Evolutionary conservation across 139 green algal species (phyloP).

Genomic region (Pycnococcus provasolii): DNA sequence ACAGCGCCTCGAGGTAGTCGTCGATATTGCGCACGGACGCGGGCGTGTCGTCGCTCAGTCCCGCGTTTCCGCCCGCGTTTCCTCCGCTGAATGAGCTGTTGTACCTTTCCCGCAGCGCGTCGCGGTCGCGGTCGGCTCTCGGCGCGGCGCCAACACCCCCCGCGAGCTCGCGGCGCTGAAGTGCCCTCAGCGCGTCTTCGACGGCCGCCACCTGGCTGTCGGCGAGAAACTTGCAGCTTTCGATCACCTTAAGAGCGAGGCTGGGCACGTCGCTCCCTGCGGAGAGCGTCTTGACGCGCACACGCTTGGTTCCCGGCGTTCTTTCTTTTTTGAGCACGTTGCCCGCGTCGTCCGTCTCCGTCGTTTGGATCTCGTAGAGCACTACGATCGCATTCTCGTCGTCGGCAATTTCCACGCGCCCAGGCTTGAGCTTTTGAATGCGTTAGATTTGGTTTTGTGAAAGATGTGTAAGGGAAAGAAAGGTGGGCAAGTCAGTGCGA

Average conservation of each 20-base stretch:
- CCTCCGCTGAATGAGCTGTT: constrained; percentile 13
- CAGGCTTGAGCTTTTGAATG: not conserved
- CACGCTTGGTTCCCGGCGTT: constrained; percentile 4
- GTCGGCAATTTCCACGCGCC: constrained; percentile 10
- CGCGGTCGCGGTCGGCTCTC: not conserved
- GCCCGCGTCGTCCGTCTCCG: not conserved
- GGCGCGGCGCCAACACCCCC: not conserved
- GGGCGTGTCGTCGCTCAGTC: not conserved
- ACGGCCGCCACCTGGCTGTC: constrained; percentile 45
- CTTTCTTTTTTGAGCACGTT: constrained; percentile 8
- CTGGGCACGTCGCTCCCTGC: constrained; percentile 41
- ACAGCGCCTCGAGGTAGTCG: constrained; percentile 46
- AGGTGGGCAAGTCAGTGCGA: too few relatives aligned
- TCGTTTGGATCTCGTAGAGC: constrained; percentile 20
- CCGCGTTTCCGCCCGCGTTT: not conserved
- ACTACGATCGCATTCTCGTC: constrained; percentile 23
- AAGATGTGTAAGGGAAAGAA: too few relatives aligned
- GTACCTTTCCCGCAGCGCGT: not conserved
- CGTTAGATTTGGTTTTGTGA: too few relatives aligned
- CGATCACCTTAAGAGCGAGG: constrained; percentile 53
- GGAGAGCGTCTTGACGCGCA: constrained; percentile 50
- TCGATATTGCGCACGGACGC: constrained; percentile 15
- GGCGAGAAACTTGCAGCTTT: constrained; percentile 70
- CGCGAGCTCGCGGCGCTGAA: constrained; percentile 17
- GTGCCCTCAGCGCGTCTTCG: constrained; percentile 40